Evolutionary conservation across 345 rosid genomes (phyloP), one percentile per base, ranked within the genome.

Genomic region (Syzygium grande): DNA sequence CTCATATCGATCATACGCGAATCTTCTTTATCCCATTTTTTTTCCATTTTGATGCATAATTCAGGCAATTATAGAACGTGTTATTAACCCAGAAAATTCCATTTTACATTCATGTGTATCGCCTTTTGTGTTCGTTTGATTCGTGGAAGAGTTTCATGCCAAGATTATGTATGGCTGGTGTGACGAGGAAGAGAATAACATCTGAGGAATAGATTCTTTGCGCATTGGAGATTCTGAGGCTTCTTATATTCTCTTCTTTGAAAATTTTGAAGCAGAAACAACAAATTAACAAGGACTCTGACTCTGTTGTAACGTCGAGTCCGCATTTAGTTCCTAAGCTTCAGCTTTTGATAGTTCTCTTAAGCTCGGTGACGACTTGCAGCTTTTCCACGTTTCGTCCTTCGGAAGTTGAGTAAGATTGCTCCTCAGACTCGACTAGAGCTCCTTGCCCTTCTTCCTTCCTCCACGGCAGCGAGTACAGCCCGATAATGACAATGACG

Each of bases 391-490:
- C 87, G 2, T 85, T 52, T 86, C 84, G 83, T 78, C 89, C 91
- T 53, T 88, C 90, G 23, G 51, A 22, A 25, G 85, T 52, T 1
- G 84, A 83, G 56, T 17, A 41, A 53, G 87, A 68, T 52, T 89
- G 87, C 86, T 87, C 91, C 52, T 85, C 83, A 49, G 88, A 78
- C 85, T 89, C 84, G 19, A 59, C 86, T 52, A 16, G 84, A 88
- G 21, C 84, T 53, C 86, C 78, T 59, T 58, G 80, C 34, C 92
- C 94, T 15, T 83, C 91, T 63, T 93, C 96, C 91, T 94, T 95
- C 30, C 96, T 96, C 96, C 96, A 94, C 22, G 93, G 86, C 86
- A 95, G 92, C 88, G 94, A 56, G 89, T 95, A 95, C 51, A 95
- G 84, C 59, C 96, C 98, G 63, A 87, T 11, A 22, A 94, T 92